phyloP scores from a whole-genome alignment of 2,329 filamentous ascomycete genomes.

The Furcasterigmium furcatum region DNA sequence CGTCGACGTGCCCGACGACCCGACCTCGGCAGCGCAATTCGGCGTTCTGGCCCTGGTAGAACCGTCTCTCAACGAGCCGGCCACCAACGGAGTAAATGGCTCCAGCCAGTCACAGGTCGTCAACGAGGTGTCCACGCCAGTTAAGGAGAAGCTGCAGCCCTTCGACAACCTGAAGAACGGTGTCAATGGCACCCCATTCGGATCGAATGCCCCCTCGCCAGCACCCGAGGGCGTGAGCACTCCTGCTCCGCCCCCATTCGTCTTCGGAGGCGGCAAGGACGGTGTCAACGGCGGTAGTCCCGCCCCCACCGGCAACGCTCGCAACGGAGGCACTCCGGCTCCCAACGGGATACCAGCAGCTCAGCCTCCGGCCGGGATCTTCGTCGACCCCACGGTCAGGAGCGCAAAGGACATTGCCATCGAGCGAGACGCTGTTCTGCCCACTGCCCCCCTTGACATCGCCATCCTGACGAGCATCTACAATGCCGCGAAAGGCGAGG shows the following conservation, averaged over 20 bases:
- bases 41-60: constrained; percentile 59
- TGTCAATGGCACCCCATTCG: constrained; percentile 72
- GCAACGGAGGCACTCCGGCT: constrained; percentile 45
- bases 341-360: constrained; percentile 23
- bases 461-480: constrained; percentile 88
- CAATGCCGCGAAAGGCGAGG: constrained; percentile 82
- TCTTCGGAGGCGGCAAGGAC: constrained; percentile 51
- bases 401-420: constrained; percentile 53
- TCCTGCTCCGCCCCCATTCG: constrained; percentile 53
- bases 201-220: constrained; percentile 84
- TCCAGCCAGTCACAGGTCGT: constrained; percentile 36
- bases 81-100: neutral
- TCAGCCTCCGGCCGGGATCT: constrained; percentile 39
- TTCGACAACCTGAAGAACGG: constrained; percentile 71
- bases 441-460: constrained; percentile 78
- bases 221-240: constrained; percentile 74
- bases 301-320: constrained; percentile 45
- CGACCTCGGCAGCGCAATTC: constrained; percentile 78
- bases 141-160: constrained; percentile 61
- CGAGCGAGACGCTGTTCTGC: constrained; percentile 77
- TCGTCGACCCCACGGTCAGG: constrained; percentile 50
- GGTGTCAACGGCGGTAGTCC: constrained; percentile 46
- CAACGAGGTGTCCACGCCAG: constrained; percentile 52
- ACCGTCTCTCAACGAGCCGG: constrained; percentile 49
- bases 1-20: constrained; percentile 81